A percentile compares a stretch with the other conserved stretches of the same genome.
Conservation (phyloP, 2,329 filamentous ascomycete genomes). For the Diplodia intermedia region DNA sequence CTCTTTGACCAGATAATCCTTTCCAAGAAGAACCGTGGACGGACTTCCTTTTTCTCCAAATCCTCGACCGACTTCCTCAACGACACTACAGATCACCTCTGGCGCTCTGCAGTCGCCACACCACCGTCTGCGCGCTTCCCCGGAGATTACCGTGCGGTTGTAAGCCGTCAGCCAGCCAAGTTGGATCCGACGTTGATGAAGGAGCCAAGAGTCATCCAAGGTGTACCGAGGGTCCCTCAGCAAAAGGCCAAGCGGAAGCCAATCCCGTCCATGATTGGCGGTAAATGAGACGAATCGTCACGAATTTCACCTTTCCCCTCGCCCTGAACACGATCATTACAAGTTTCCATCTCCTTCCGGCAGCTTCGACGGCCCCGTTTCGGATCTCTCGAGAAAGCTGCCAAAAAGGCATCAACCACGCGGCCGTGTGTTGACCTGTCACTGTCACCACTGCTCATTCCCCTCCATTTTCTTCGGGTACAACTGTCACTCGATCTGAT, state of each 20-base stretch:
- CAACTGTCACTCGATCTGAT: background rate
- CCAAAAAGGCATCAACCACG: background rate
- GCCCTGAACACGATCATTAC: conserved; percentile 27
- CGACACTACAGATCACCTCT: conserved; percentile 79
- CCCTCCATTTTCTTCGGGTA: background rate
- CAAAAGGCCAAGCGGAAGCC: conserved; percentile 58
- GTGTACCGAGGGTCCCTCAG: conserved; percentile 70
- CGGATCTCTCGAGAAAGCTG: background rate
- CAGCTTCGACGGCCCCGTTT: background rate
- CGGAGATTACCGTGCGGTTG: conserved; percentile 60
- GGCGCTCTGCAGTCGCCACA: conserved; percentile 69
- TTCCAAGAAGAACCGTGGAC: conserved; percentile 75
- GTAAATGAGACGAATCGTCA: conserved; percentile 34
- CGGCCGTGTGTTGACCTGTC: background rate
- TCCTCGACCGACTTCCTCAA: conserved; percentile 68
- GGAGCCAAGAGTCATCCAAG: conserved; percentile 87
- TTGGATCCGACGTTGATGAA: conserved; percentile 89
- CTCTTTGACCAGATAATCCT: conserved; percentile 86
- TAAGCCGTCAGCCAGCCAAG: conserved; percentile 71
- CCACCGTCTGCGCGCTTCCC: conserved; percentile 62
- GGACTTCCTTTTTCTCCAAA: conserved; percentile 69
- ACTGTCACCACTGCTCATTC: conserved; percentile 2
- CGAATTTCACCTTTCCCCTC: conserved; percentile 13
- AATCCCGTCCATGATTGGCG: conserved; percentile 52
- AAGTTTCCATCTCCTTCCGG: conserved; percentile 10